Evolutionary conservation across 495 filamentous ascomycete genomes (phyloP).

Genomic region (Wilcoxina mikolae): DNA sequence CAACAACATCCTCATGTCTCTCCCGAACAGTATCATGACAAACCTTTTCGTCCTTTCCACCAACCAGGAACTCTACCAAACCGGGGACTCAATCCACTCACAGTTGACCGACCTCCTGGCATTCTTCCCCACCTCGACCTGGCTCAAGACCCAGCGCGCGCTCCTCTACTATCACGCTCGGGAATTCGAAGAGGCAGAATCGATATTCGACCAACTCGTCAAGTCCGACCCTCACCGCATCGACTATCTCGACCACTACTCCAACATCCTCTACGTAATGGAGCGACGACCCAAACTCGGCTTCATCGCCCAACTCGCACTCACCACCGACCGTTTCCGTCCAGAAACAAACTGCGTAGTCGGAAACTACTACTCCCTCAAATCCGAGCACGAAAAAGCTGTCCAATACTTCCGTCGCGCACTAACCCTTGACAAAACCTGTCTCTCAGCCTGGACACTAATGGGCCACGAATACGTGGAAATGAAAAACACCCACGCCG

Average conservation of each 20-base stretch:
- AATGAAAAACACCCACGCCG: slow-evolving; percentile 96
- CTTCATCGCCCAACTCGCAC: slow-evolving; percentile 79
- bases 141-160: slow-evolving; percentile 77
- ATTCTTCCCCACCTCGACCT: slow-evolving; percentile 75
- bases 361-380: slow-evolving; percentile 89
- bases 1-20: slow-evolving; percentile 40
- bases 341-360: slow-evolving; percentile 95
- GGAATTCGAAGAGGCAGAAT: slow-evolving; percentile 73
- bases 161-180: slow-evolving; percentile 87
- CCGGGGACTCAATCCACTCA: slow-evolving; percentile 53
- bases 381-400: slow-evolving; percentile 92
- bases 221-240: slow-evolving; percentile 70
- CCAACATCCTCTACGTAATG: slow-evolving; percentile 93
- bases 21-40: slow-evolving; percentile 84
- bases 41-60: slow-evolving; percentile 85
- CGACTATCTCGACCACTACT: slow-evolving; percentile 85
- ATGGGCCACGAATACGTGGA: slow-evolving; percentile 99
- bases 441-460: slow-evolving; percentile 89
- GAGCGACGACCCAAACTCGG: slow-evolving; percentile 71
- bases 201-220: slow-evolving; percentile 70
- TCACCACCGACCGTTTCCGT: slow-evolving; percentile 82
- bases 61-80: slow-evolving; percentile 80
- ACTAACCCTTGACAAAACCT: slow-evolving; percentile 81
- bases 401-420: slow-evolving; percentile 96
- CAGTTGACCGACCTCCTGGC: slow-evolving; percentile 58